Base-by-base conservation (phyloP, 352 stramenopile genomes). In the Globisporangium spiculum region DNA sequence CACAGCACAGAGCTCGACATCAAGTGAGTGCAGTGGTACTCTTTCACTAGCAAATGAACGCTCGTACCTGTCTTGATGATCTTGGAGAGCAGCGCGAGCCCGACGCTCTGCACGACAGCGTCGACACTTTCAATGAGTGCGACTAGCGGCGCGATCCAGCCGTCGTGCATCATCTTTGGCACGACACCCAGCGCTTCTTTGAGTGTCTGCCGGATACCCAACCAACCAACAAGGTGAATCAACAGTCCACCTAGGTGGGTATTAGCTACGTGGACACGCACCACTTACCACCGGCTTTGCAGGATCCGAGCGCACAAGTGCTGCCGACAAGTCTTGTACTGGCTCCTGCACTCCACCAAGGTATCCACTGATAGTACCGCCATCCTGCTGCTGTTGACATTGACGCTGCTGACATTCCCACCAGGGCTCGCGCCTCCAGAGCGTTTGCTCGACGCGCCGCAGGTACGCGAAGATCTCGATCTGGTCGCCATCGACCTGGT, bases 121-220 rank as follows among this genome's bases (percentile, higher is more conserved):
- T 94, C 84, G 1, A 71, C 66, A 59, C 78, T 88, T 54, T 83
- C 79, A 5, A 86, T 66, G 0, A 91, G 67, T 1, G 84, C 80
- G 3, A 90, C 80, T 6, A 94, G 74, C 26, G 82, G 78, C 2
- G 82, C 82, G 24, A 92, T 69, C 84, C 83, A 94, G 26, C 66
- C 70, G 32, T 92, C 78, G 56, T 88, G 76, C 74, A 94, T 76
- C 61, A 94, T 72, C 18, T 67, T 63, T 27, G 86, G 84, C 12
- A 94, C 63, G 6, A 77, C 60, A 12, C 61, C n/a, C 14, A 90
- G 65, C 44, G 86, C 86, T 65, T 91, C 76, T 26, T 72, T 67
- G 8, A 75, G 44, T 0, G 73, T 78, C 83, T 91, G 48, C 10
- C n/a, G 30, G 26, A 62, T 14, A 55, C 18, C 56, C 53, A 26